phyloP scores from a whole-genome alignment of 306 rosid genomes.

The Quercus cerris region DNA sequence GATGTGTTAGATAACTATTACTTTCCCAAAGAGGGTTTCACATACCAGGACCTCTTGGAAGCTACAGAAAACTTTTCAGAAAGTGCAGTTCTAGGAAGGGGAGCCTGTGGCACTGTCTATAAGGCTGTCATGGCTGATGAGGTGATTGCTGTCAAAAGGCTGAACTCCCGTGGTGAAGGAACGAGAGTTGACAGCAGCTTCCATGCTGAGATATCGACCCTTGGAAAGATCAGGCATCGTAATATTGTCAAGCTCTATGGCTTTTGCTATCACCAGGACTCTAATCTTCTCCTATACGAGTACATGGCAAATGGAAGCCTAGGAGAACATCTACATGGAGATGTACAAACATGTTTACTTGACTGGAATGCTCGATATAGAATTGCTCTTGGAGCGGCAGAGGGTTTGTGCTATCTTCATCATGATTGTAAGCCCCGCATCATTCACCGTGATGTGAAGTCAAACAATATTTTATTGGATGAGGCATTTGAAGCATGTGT shows the following conservation, averaged over 20 bases:
- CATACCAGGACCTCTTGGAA: slow-evolving; percentile 77
- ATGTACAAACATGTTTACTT: slow-evolving; percentile 30
- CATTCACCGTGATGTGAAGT: slow-evolving; percentile 83
- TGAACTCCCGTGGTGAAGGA: slow-evolving; percentile 74
- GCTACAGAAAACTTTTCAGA: slow-evolving; percentile 74
- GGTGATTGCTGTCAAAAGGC: slow-evolving; percentile 77
- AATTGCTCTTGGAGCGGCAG: slow-evolving; percentile 88
- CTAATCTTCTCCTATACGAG: slow-evolving; percentile 77
- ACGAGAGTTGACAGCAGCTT: slow-evolving; percentile 64
- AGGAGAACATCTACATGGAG: slow-evolving; percentile 82
- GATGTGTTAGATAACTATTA: slow-evolving; percentile 56
- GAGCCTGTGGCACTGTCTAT: slow-evolving; percentile 92
- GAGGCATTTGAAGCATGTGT: slow-evolving; percentile 66
- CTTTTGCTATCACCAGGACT: slow-evolving; percentile 75
- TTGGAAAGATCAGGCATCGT: slow-evolving; percentile 85
- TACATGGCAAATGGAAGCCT: slow-evolving; percentile 89
- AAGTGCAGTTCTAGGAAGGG: slow-evolving; percentile 57
- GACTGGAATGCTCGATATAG: slow-evolving; percentile 68
- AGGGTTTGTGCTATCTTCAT: slow-evolving; percentile 83
- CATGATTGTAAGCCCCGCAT: slow-evolving; percentile 82
- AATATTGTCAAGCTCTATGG: slow-evolving; percentile 88
- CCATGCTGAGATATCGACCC: slow-evolving; percentile 80
- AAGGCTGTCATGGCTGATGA: slow-evolving; percentile 66
- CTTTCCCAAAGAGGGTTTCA: slow-evolving; percentile 80
- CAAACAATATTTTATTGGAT: slow-evolving; percentile 81